These are phyloP conservation scores for Chenopodium quinoa DNA, from an alignment of 148 eudicot genomes.

Conservation along the genomic window DNA sequence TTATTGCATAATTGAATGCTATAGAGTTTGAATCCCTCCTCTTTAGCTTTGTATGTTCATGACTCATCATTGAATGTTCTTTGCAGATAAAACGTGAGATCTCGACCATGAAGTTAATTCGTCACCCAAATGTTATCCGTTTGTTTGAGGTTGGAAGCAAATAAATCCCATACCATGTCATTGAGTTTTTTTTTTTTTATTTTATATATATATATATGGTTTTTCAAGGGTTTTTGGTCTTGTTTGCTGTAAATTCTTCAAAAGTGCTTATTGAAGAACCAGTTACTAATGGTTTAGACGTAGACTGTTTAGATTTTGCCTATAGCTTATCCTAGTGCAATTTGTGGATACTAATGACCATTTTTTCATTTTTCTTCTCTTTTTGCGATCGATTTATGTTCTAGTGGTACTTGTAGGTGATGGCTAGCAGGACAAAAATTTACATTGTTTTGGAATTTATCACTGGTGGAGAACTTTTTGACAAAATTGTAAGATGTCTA, in stretches of 20 bases:
- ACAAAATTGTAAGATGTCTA: constrained; percentile 70
- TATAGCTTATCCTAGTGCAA: constrained; percentile 3
- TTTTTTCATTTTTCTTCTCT: neutral
- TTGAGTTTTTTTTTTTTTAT: neutral
- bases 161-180: neutral
- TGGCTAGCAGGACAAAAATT: constrained; percentile 97
- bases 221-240: neutral
- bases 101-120: constrained; percentile 84
- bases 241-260: neutral
- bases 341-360: constrained; percentile 16
- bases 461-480: constrained; percentile 95
- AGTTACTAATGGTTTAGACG: neutral
- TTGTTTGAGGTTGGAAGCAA: constrained; percentile 67
- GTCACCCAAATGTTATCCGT: constrained; percentile 90
- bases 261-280: neutral
- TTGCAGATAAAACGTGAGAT: constrained; percentile 95
- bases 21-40: neutral
- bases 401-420: constrained; percentile 56
- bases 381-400: constrained; percentile 22
- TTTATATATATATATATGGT: neutral
- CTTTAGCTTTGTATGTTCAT: neutral
- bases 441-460: constrained; percentile 87
- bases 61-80: constrained; percentile 3
- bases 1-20: neutral
- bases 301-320: neutral